Base-by-base conservation (phyloP, 169 alveolate genomes). In the Cryptosporidium canis region DNA sequence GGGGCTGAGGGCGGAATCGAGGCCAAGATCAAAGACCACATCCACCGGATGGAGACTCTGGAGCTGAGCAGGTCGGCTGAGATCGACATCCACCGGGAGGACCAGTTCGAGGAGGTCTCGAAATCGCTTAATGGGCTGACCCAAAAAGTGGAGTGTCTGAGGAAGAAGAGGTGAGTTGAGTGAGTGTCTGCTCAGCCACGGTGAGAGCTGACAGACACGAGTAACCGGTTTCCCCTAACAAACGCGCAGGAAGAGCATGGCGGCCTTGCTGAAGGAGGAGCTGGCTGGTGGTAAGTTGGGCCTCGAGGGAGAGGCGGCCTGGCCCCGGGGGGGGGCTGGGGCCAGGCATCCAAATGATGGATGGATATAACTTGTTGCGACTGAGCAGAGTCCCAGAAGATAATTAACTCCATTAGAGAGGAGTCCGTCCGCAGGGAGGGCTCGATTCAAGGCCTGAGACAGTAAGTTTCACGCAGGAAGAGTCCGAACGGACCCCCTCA, bases 111-210 rank as follows among this genome's bases (percentile, higher is more conserved):
- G 31, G 55, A 56, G 16, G 45, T 77, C n/a, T 77, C 87, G 37
- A 77, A 43, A 0, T 77, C 87, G n/a, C 33, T 77, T 18, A 77
- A 61, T 61, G 77, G 61, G 18, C 44, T 77, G 11, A 77, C 87
- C 7, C 51, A 77, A 24, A 77, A 43, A 44, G 87, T 77, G 24
- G 87, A 77, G 27, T 24, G 24, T 18, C 58, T 77, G 31, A 35
- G 87, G 12, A 55, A 56, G n/a, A 77, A 58, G 61, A 77, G 87
- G 87, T 77, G 5, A 61, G 55, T 55, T 41, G 0, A 35, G 18
- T 16, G n/a, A 29, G 55, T n/a, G 12, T 18, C 21, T 27, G 27
- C n/a, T n/a, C n/a, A n/a, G n/a, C n/a, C n/a, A n/a, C n/a, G n/a
- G n/a, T n/a, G n/a, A n/a, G n/a, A n/a, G n/a, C n/a, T n/a, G n/a